phyloP scores from a whole-genome alignment of 164 flowering plant species.

The Akebia trifoliata region DNA sequence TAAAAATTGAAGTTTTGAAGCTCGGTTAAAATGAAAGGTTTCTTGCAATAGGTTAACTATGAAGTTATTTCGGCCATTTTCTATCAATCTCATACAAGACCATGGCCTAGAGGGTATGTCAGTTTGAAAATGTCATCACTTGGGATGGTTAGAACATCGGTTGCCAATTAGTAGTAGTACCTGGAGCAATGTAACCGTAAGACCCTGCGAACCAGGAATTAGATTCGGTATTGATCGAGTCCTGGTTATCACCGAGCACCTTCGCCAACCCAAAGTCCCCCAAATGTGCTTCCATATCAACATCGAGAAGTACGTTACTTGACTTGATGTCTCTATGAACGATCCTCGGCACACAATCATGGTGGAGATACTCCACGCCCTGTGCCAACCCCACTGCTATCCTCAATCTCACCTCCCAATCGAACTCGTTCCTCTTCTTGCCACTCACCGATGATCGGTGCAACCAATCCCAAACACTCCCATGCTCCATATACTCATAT shows the following conservation, averaged over 20 bases:
- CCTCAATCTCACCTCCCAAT: conserved; percentile 70
- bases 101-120: too few species aligned
- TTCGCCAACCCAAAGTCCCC: conserved; percentile 98
- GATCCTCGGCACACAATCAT: conserved; percentile 86
- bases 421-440: conserved; percentile 50
- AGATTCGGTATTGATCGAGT: conserved; percentile 55
- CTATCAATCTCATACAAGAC: too few species aligned
- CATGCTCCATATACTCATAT: conserved; percentile 95
- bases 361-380: conserved; percentile 92
- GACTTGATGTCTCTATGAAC: conserved; percentile 93
- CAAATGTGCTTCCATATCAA: conserved; percentile 85
- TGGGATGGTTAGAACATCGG: too few species aligned
- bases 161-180: conserved; percentile 32
- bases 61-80: too few species aligned
- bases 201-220: conserved; percentile 83
- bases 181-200: conserved; percentile 97
- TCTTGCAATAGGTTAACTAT: too few species aligned
- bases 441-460: conserved; percentile 32
- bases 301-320: conserved; percentile 80
- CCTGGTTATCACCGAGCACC: conserved; percentile 36
- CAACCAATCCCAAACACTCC: conserved; percentile 97
- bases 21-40: too few species aligned
- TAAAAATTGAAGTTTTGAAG: too few species aligned
- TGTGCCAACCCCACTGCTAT: conserved; percentile 82
- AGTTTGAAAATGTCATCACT: too few species aligned